Base-by-base conservation (phyloP, 306 rosid species). In the Comarum palustre region DNA sequence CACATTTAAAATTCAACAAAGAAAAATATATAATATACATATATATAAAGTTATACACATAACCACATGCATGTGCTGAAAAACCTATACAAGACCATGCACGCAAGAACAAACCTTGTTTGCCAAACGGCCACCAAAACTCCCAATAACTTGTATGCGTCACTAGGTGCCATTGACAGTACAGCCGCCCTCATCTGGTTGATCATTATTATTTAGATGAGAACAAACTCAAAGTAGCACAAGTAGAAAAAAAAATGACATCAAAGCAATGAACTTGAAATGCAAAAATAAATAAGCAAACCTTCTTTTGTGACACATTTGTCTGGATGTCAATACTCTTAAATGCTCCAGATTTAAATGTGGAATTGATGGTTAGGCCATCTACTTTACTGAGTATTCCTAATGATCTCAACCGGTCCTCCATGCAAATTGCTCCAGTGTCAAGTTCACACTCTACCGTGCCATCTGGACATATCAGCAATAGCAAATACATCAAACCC, bases 81-180 rank as follows among this genome's bases (percentile, higher is more conserved):
- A 71, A 20, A 25, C 51, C 5, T 24, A 38, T 3, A 25, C 69
- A 81, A 78, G 58, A 77, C 38, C 7, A 25, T 70, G 73, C 58
- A 43, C 39, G 51, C 68, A 58, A 77, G 75, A 69, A 74, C 77
- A 73, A 77, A 94, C 99, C 99, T 90, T 63, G 86, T 88, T 67
- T 88, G 82, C 99, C 99, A 94, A 69, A 76, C 57, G 68, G 73
- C 85, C 68, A 89, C 82, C 64, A 91, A 81, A 32, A 67, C 80
- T 76, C 82, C 84, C 59, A 94, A 76, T 58, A 94, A 86, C 83
- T 82, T 88, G 84, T 63, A 80, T 70, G 96, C 91, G 19, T 87
- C 86, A 1, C 75, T 45, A 52, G 96, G 85, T 73, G 14, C 79
- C 79, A 91, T 77, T 29, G 91, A 88, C 77, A 84, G 63, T 78